A percentile compares a stretch with the other conserved stretches of the same genome.
These are phyloP conservation scores for Scedosporium apiospermum DNA, from an alignment of 2,329 filamentous ascomycete genomes.

Conservation along the genomic window DNA sequence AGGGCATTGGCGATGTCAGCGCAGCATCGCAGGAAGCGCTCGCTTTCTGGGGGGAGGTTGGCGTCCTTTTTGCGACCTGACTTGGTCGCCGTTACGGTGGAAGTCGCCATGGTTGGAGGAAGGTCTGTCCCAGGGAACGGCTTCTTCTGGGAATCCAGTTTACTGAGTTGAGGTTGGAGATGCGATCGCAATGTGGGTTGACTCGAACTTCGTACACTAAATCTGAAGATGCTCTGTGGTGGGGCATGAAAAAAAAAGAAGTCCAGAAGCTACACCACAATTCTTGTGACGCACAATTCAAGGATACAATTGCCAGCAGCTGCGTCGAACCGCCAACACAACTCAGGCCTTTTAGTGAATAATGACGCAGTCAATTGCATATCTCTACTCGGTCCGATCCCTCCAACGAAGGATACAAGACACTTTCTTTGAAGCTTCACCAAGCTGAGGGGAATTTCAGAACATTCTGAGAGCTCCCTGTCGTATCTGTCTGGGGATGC, in stretches of 20 bases:
- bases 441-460: too few relatives aligned
- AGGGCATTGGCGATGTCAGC: conserved; percentile 90
- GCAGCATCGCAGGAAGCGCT: conserved; percentile 87
- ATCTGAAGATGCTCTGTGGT: neutral
- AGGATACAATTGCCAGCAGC: neutral
- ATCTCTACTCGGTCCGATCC: too few relatives aligned
- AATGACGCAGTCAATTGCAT: neutral
- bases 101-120: conserved; percentile 27
- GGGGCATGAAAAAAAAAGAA: neutral
- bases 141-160: neutral
- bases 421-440: neutral
- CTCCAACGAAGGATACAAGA: too few relatives aligned
- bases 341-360: neutral
- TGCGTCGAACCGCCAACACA: neutral
- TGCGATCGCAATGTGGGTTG: neutral
- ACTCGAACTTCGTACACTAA: neutral
- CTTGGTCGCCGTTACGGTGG: conserved; percentile 56
- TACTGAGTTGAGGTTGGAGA: neutral
- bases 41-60: conserved; percentile 83
- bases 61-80: conserved; percentile 59
- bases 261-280: neutral
- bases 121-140: neutral
- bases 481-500: too few relatives aligned
- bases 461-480: too few relatives aligned
- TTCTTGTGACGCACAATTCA: neutral